Percentiles rank a stretch among this genome's conserved stretches.
phyloP scores from a whole-genome alignment of 2,329 filamentous ascomycete species.

The Trichoderma gracile region DNA sequence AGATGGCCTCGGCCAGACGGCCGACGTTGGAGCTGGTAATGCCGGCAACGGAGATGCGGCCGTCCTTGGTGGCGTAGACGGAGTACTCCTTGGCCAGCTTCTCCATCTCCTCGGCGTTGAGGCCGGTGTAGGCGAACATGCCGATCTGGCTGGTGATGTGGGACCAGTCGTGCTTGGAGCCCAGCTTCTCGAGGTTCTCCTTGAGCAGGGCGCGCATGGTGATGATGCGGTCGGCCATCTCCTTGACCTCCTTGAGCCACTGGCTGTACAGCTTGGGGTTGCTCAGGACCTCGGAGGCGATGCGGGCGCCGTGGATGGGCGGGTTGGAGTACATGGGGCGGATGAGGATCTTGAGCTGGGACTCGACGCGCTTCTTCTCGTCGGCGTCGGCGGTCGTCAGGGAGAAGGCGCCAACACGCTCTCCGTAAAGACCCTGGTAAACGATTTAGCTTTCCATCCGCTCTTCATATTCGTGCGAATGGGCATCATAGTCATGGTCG shows the following conservation, averaged over 20 bases:
- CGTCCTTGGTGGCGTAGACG: slow-evolving; percentile 94
- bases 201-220: slow-evolving; percentile 94
- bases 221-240: slow-evolving; percentile 98
- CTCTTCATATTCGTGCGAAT: too few species aligned
- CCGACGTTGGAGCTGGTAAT: slow-evolving; percentile 79
- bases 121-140: slow-evolving; percentile 98
- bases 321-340: slow-evolving; percentile 98
- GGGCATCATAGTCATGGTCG: too few species aligned
- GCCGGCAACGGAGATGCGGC: slow-evolving; percentile 81
- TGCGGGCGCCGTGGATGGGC: slow-evolving; percentile 91
- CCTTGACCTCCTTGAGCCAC: slow-evolving; percentile 96
- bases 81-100: slow-evolving; percentile 90
- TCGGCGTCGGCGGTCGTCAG: slow-evolving; percentile 80
- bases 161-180: slow-evolving; percentile 96
- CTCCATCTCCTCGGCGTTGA: slow-evolving; percentile 90
- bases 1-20: slow-evolving; percentile 79
- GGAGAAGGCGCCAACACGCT: slow-evolving; percentile 96
- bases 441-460: neutral
- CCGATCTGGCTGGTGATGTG: slow-evolving; percentile 99
- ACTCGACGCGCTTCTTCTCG: slow-evolving; percentile 94
- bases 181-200: slow-evolving; percentile 90
- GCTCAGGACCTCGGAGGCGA: slow-evolving; percentile 90
- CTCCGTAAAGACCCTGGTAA: slow-evolving; percentile 85
- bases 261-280: slow-evolving; percentile 81
- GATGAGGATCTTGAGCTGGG: slow-evolving; percentile 97